Percentiles rank a stretch among this genome's conserved stretches.
phyloP scores from a whole-genome alignment of 371 early-diverging fungal species.

The Mucor sp. region DNA sequence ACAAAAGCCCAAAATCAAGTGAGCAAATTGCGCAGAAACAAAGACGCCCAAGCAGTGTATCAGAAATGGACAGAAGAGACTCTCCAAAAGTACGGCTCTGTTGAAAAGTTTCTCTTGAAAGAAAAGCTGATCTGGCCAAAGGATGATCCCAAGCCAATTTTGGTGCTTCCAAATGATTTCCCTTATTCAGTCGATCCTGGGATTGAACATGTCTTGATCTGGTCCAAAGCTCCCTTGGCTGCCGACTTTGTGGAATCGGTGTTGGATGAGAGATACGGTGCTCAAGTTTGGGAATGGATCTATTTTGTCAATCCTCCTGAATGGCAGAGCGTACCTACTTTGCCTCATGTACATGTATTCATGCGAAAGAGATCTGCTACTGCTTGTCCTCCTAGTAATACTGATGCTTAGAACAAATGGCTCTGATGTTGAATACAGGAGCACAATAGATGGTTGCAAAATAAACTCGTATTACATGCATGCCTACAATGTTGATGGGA shows the following conservation, averaged over 20 bases:
- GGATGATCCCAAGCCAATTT: conserved; percentile 20
- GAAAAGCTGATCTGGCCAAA: conserved; percentile 46
- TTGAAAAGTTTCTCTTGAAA: conserved; percentile 41
- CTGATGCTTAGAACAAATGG: neutral
- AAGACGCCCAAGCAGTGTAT: conserved; percentile 33
- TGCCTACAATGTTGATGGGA: no score
- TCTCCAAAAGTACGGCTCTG: conserved; percentile 40
- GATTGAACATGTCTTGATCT: conserved; percentile 54
- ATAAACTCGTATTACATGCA: no score
- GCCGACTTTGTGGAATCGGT: conserved; percentile 25
- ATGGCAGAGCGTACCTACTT: conserved; percentile 35
- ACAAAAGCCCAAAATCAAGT: conserved; percentile 38
- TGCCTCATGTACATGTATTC: conserved; percentile 51
- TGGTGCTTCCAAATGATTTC: conserved; percentile 63
- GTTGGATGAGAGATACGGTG: conserved; percentile 30
- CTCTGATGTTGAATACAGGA: neutral
- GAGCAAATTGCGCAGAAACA: conserved; percentile 30
- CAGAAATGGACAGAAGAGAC: conserved; percentile 39
- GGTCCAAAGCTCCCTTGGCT: conserved; percentile 53
- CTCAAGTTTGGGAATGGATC: conserved; percentile 33
- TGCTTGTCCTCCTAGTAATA: neutral
- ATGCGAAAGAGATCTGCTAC: conserved; percentile 24
- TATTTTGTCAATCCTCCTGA: conserved; percentile 51
- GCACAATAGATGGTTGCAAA: no score
- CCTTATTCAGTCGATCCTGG: conserved; percentile 59